phyloP scores from a whole-genome alignment of 2,329 filamentous ascomycete genomes.

The Colletotrichum chlorophyti region DNA sequence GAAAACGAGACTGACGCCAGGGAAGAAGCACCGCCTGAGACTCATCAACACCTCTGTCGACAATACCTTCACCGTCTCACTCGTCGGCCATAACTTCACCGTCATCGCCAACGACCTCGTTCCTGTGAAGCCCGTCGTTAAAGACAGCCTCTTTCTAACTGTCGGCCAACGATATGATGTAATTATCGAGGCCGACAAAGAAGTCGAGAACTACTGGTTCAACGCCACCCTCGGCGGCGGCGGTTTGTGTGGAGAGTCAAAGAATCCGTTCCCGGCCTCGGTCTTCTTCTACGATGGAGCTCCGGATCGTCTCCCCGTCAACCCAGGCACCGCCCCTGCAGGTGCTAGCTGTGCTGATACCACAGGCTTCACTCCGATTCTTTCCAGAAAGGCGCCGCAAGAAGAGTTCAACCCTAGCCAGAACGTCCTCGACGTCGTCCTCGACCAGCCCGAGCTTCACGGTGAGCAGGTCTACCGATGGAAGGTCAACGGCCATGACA shows the following conservation, averaged over 20 bases:
- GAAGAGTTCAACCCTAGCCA: constrained; percentile 34
- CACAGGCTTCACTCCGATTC: constrained; percentile 32
- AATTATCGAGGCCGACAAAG: constrained; percentile 43
- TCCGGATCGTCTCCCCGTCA: constrained; percentile 36
- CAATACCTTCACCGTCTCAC: constrained; percentile 57
- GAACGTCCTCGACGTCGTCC: constrained; percentile 31
- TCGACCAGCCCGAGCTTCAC: constrained; percentile 28
- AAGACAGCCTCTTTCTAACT: constrained; percentile 55
- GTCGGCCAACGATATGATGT: constrained; percentile 53
- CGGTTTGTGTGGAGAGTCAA: constrained; percentile 38
- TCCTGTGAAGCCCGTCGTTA: constrained; percentile 56
- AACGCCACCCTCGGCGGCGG: constrained; percentile 40
- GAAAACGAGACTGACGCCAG: constrained; percentile 43
- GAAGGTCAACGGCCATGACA: constrained; percentile 39
- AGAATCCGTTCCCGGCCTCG: constrained; percentile 40
- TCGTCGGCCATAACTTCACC: constrained; percentile 58
- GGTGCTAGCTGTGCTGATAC: constrained; percentile 31
- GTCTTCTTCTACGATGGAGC: constrained; percentile 46
- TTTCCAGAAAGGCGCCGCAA: constrained; percentile 33
- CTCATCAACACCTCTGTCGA: constrained; percentile 58
- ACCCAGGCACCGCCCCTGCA: constrained; percentile 32
- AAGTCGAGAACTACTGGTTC: constrained; percentile 49
- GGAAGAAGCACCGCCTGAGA: constrained; percentile 56
- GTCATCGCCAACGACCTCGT: constrained; percentile 63
- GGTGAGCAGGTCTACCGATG: constrained; percentile 33